phyloP scores from a whole-genome alignment of 2,329 filamentous ascomycete species.

The Myriangium duriaei region DNA sequence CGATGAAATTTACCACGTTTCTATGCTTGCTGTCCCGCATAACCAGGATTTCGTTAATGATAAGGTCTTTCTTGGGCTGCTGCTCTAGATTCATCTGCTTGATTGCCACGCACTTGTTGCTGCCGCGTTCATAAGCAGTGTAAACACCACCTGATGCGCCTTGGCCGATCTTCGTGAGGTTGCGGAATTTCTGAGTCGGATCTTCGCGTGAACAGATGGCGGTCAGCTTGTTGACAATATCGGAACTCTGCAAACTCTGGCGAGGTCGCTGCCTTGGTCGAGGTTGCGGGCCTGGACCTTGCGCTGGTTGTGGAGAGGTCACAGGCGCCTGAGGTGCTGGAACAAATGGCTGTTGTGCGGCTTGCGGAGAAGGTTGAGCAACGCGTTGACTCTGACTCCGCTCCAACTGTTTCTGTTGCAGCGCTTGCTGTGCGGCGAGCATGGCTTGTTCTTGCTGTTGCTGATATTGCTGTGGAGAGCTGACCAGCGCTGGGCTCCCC shows the following conservation, averaged over 20 bases:
- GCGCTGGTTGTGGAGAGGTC: slow-evolving; percentile 32
- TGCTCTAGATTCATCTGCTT: slow-evolving; percentile 99
- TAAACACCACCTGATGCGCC: slow-evolving; percentile 93
- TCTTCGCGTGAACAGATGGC: slow-evolving; percentile 85
- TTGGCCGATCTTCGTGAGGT: slow-evolving; percentile 90
- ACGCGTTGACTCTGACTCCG: slow-evolving; percentile 60
- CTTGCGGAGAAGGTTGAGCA: slow-evolving; percentile 25
- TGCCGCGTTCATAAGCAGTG: slow-evolving; percentile 73
- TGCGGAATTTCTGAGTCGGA: slow-evolving; percentile 74
- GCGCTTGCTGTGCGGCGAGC: slow-evolving; percentile 65
- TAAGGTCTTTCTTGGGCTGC: slow-evolving; percentile 96
- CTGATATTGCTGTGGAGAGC: slow-evolving; percentile 35
- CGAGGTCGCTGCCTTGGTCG: slow-evolving; percentile 66
- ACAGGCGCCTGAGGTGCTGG: slow-evolving; percentile 29
- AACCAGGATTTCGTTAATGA: slow-evolving; percentile 97
- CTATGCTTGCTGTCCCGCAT: slow-evolving; percentile 99
- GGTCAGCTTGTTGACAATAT: slow-evolving; percentile 72
- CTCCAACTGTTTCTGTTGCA: slow-evolving; percentile 52
- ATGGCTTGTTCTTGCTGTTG: slow-evolving; percentile 81
- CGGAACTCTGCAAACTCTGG: slow-evolving; percentile 56
- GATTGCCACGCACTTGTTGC: slow-evolving; percentile 84
- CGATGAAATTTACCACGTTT: slow-evolving; percentile 98
- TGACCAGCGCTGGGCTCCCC: slow-evolving; percentile 37
- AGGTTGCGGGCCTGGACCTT: slow-evolving; percentile 42
- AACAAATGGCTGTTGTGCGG: slow-evolving; percentile 39